phyloP scores from a whole-genome alignment of 2,329 filamentous ascomycete species.

The Arthrobotrys iridis region DNA sequence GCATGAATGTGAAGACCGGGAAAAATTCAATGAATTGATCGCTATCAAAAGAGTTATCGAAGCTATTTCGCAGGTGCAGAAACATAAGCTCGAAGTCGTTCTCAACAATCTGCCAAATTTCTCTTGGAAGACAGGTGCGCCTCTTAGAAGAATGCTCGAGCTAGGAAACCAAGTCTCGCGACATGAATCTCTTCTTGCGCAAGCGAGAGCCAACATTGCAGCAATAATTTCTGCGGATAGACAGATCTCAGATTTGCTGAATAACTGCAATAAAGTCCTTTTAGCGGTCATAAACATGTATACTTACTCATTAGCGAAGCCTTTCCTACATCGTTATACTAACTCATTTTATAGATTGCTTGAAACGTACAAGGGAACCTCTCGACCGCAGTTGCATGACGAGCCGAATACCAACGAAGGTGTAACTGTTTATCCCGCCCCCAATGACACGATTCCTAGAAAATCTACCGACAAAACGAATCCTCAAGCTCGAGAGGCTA shows the following conservation, averaged over 20 bases:
- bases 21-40: not conserved
- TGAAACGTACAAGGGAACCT: too few relatives aligned
- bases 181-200: not conserved
- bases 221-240: not conserved
- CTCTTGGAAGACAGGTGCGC: constrained; percentile 19
- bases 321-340: too few relatives aligned
- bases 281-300: not conserved
- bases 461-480: too few relatives aligned
- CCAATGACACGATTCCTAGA: too few relatives aligned
- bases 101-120: constrained; percentile 17
- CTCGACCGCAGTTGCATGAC: too few relatives aligned
- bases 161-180: constrained; percentile 60
- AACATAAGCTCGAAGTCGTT: not conserved
- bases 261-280: not conserved
- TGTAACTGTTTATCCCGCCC: too few relatives aligned
- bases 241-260: not conserved
- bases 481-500: too few relatives aligned
- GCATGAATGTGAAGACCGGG: not conserved
- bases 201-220: not conserved
- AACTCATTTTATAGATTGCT: too few relatives aligned
- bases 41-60: not conserved
- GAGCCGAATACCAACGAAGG: too few relatives aligned
- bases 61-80: not conserved
- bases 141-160: constrained; percentile 34
- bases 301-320: too few relatives aligned